phyloP scores from a whole-genome alignment of 306 rosid species.

The Dryas drummondii region DNA sequence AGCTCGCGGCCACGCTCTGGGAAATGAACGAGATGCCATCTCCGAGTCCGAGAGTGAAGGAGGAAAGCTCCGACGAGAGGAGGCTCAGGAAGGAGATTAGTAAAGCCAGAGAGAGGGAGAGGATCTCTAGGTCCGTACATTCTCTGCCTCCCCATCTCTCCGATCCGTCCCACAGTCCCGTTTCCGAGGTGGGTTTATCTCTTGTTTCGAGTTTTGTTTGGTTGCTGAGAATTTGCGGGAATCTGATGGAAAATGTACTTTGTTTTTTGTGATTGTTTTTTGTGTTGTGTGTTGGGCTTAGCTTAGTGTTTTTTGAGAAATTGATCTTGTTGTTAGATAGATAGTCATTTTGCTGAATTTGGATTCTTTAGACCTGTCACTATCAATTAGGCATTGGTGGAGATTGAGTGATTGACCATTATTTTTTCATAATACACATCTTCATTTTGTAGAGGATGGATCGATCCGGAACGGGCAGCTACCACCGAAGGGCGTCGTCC shows the following conservation, averaged over 20 bases:
- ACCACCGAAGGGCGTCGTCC: constrained; percentile 66
- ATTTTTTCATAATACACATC: background rate
- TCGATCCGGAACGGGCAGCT: constrained; percentile 87
- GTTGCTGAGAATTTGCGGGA: constrained; percentile 12
- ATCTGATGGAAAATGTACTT: background rate
- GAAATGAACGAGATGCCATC: constrained; percentile 98
- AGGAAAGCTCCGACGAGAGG: constrained; percentile 45
- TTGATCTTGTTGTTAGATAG: background rate
- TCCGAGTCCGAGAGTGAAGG: constrained; percentile 64
- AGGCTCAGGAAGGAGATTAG: constrained; percentile 60
- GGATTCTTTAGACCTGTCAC: background rate
- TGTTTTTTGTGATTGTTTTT: background rate
- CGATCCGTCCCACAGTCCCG: constrained; percentile 97
- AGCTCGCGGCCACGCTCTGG: constrained; percentile 97
- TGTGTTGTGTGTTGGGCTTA: background rate
- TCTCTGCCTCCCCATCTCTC: constrained; percentile 95
- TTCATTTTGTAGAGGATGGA: constrained; percentile 68
- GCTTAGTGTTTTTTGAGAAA: background rate
- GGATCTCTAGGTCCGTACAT: constrained; percentile 57
- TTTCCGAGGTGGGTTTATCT: constrained; percentile 62
- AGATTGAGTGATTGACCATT: background rate
- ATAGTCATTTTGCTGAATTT: background rate
- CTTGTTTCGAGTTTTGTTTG: constrained; percentile 11
- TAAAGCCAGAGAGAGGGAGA: constrained; percentile 68
- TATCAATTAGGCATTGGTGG: background rate